phyloP scores from a whole-genome alignment of 106 monocot genomes.

The Allium cepa region DNA sequence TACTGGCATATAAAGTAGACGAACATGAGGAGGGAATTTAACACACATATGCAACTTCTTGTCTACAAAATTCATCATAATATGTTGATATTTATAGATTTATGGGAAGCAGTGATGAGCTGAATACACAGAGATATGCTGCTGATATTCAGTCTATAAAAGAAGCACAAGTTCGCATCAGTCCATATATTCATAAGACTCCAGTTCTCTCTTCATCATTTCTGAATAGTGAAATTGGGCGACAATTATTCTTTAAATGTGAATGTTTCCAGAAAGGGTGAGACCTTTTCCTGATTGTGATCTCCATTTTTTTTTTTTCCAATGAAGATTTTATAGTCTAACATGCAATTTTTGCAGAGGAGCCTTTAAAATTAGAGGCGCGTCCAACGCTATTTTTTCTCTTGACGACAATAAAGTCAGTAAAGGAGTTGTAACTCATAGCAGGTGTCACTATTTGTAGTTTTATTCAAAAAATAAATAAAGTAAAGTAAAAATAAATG shows the following conservation, averaged over 20 bases:
- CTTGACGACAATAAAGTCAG: constrained; percentile 56
- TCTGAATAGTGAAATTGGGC: constrained; percentile 48
- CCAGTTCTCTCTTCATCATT: constrained; percentile 65
- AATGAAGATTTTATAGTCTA: too few relatives aligned
- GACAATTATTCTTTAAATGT: constrained; percentile 72
- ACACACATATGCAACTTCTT: not conserved
- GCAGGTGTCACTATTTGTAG: constrained; percentile 53
- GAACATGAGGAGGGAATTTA: not conserved
- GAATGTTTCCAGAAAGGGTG: constrained; percentile 98
- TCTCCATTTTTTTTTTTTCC: not conserved
- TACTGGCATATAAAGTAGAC: too few relatives aligned
- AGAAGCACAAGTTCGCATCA: constrained; percentile 66
- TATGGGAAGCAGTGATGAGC: constrained; percentile 31
- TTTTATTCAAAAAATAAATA: not conserved
- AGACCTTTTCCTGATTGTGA: constrained; percentile 6
- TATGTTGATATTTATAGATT: constrained; percentile 1
- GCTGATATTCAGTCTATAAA: constrained; percentile 75
- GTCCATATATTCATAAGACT: constrained; percentile 64
- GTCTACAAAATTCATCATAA: not conserved
- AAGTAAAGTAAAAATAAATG: not conserved
- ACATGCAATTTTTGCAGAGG: constrained; percentile 29
- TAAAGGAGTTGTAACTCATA: constrained; percentile 92
- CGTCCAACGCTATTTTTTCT: constrained; percentile 87
- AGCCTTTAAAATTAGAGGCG: constrained; percentile 93
- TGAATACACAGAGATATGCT: constrained; percentile 41